A percentile compares a stretch with the other conserved stretches of the same genome.
Conservation (phyloP, 768 basidiomycete genomes). For the Butyriboletus loyo region DNA sequence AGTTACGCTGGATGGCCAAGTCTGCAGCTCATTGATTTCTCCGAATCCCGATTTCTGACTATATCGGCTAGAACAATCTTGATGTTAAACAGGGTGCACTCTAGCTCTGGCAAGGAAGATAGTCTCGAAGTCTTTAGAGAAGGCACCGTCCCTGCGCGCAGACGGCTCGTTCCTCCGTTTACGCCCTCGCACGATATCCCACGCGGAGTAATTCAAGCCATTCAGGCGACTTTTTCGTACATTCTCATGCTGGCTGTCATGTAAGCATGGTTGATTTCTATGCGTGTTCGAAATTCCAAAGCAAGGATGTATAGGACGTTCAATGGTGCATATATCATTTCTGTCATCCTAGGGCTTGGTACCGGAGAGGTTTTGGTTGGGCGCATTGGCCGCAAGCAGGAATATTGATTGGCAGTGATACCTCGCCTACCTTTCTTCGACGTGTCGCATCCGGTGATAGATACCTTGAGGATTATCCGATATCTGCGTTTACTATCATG, state of each 20-base stretch:
- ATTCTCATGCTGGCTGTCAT: conserved; percentile 79
- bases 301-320: conserved; percentile 61
- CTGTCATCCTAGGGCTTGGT: conserved; percentile 66
- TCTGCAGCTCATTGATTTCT: conserved; percentile 26
- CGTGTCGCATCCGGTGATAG: not conserved
- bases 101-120: conserved; percentile 2
- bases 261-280: conserved; percentile 39
- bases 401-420: not conserved
- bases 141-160: conserved; percentile 6
- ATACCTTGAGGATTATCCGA: not conserved
- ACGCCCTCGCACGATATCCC: conserved; percentile 62
- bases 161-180: conserved; percentile 54
- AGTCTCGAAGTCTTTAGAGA: not conserved
- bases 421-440: not conserved
- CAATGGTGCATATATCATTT: conserved; percentile 72
- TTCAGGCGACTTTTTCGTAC: conserved; percentile 64
- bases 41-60: not conserved
- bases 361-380: conserved; percentile 75
- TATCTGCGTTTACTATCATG: not conserved
- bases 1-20: conserved; percentile 59
- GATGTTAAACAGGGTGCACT: not conserved
- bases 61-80: conserved; percentile 8
- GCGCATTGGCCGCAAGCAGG: conserved; percentile 37
- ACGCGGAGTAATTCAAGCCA: conserved; percentile 61
- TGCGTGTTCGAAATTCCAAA: conserved; percentile 3